Base-by-base conservation (phyloP, 1,284 basidiomycete species). In the Ceratobasidium sp. region DNA sequence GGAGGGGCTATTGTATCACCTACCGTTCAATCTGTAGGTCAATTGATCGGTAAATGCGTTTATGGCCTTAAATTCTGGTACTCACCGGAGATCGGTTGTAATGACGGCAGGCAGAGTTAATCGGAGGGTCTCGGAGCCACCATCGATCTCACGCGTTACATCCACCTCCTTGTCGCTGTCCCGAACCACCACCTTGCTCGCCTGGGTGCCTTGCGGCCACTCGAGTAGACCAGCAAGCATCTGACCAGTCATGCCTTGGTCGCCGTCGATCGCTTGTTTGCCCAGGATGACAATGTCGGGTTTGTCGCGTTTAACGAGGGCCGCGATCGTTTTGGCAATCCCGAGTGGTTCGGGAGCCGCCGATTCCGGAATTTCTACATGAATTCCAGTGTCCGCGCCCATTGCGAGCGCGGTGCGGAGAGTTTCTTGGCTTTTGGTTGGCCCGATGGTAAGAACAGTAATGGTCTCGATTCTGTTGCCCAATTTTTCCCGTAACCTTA, bases 201-300 rank as follows among this genome's bases (percentile, higher is more conserved):
- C 97, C 82, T 96, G 99, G 77, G 94, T 96, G 64, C 94, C 97
- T 84, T 99, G 97, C 11, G 92, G 89, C 94, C 96, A 98, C 61
- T 91, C 90, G 79, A 98, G 84, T 79, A 98, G 84, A 1, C 95
- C 97, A 22, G 97, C 96, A 49, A 99, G 88, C 94, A 98, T 98
- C 81, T 98, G 96, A 0, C 97, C 97, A 8, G 97, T 98, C 84
- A 96, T 92, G n/a, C 94, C 94, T 2, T 94, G 88, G 82, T 99
- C 97, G 79, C 98, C 96, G 83, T 99, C 97, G 79, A 99, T 99
- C 13, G 97, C 93, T 83, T 99, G 97, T 84, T 99, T 99, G n/a
- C 98, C 97, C 84, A 98, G 88, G 77, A 99, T 96, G 71, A 99
- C 91, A 74, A 99, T 79, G 79, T 98, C 96, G 1, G 94, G 86